Base-by-base conservation (phyloP, 2,329 filamentous ascomycete species). In the Sodiomyces alkalinus region DNA sequence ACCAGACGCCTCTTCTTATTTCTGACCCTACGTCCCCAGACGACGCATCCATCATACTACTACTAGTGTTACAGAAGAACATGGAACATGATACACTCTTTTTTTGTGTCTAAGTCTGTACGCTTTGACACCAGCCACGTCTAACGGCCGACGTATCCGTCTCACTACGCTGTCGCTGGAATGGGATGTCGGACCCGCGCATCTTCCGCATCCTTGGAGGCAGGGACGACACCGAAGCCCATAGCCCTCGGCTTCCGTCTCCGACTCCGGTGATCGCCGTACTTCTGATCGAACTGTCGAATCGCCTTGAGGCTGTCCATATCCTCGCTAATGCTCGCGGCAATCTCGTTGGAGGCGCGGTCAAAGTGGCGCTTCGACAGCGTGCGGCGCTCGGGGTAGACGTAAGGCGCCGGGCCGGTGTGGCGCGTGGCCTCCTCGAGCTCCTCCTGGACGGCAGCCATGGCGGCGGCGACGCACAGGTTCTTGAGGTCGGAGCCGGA, bases 261-360 rank as follows among this genome's bases (percentile, higher is more conserved):
- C 45, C 70, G 67, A 40, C 69, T 68, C 44, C 72, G 77, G 19
- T 77, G 68, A 47, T 93, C 85, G 16, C 90, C 87, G 49, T 86
- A 98, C 49, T 87, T 80, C 55, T 93, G 82, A 47, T 98, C 90
- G 46, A 96, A 98, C 54, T 92, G 92, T 42, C 82, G 70, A 43
- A 98, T 93, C 9, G 81, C 80, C 39, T 73, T 71, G 36, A 98
- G 59, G 18, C 74, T 82, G 27, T 72, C 64, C 87, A 94, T 96
- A 45, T 98, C 86, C 51, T 94, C 87, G 42, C 74, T 86, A 39
- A 94, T 86, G 43, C 81, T 92, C 0, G 90, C 85, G 31, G 78
- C 81, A 40, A 98, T 93, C 52, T 96, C 86, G 42, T 73, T 68
- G 43, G 93, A 62, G 3, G 83, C 90, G 39, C 73, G 78, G 11